Conservation (phyloP, 306 rosid genomes). For the Acmispon strigosus region DNA sequence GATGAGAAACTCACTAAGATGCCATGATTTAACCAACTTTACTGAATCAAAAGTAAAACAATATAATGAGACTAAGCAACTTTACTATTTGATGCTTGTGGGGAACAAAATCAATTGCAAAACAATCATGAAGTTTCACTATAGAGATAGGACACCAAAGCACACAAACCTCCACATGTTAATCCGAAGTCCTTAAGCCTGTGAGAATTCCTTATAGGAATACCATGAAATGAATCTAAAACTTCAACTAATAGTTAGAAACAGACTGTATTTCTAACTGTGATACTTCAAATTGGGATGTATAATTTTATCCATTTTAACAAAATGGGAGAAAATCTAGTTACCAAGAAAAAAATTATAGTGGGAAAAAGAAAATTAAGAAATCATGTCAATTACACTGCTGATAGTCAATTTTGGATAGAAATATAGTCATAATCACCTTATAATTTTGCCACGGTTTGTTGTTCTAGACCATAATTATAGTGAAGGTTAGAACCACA, state of each 20-base stretch:
- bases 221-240: not conserved
- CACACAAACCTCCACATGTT: conserved; percentile 29
- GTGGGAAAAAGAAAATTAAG: not conserved
- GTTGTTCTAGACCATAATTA: conserved; percentile 11
- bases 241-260: not conserved
- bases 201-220: not conserved
- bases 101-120: conserved; percentile 81
- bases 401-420: not conserved
- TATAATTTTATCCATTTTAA: not conserved
- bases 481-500: not conserved
- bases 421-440: conserved; percentile 17
- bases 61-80: conserved; percentile 57
- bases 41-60: conserved; percentile 65
- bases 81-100: conserved; percentile 65
- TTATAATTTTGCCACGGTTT: not conserved
- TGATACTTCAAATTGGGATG: not conserved
- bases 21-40: conserved; percentile 70
- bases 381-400: not conserved
- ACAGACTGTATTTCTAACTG: not conserved
- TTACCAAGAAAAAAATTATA: not conserved
- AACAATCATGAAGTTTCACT: conserved; percentile 68
- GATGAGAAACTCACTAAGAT: conserved; percentile 87
- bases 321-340: too few species aligned
- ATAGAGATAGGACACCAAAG: conserved; percentile 55
- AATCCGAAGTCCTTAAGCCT: not conserved